Evolutionary conservation across 768 basidiomycete species (phyloP).

Genomic region (Ephemerocybe angulata): DNA sequence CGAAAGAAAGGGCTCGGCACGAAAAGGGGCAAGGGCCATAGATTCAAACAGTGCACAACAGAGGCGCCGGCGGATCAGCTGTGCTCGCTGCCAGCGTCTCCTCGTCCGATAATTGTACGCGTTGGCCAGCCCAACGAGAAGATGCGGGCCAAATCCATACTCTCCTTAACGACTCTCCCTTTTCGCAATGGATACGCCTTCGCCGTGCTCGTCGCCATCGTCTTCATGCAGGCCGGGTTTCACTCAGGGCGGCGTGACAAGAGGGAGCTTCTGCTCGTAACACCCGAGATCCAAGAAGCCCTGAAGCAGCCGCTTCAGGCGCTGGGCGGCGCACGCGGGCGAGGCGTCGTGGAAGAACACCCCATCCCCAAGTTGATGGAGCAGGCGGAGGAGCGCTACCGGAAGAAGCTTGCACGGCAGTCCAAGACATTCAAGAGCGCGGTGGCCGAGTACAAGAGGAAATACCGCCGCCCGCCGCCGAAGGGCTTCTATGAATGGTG

Average conservation of each 20-base stretch:
- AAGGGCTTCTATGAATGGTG: slow-evolving; percentile 85
- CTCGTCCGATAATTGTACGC: too few species aligned
- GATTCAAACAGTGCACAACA: too few species aligned
- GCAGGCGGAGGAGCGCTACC: slow-evolving; percentile 64
- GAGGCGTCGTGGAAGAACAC: slow-evolving; percentile 34
- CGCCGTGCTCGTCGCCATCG: slow-evolving; percentile 36
- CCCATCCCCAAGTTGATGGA: slow-evolving; percentile 78
- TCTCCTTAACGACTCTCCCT: slow-evolving; percentile 5
- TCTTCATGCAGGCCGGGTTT: slow-evolving; percentile 51
- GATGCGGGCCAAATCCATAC: slow-evolving; percentile 6
- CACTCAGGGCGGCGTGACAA: slow-evolving; percentile 27
- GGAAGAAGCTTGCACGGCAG: slow-evolving; percentile 57
- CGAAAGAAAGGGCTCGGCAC: too few species aligned
- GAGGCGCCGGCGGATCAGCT: too few species aligned
- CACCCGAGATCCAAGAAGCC: background rate
- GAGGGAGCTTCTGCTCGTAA: background rate
- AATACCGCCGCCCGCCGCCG: slow-evolving; percentile 73
- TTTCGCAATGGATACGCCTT: slow-evolving; percentile 36
- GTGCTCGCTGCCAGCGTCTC: too few species aligned
- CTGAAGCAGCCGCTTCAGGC: background rate
- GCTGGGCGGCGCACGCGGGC: background rate
- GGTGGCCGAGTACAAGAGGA: slow-evolving; percentile 66
- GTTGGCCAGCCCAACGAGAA: too few species aligned
- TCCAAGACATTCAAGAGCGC: slow-evolving; percentile 70
- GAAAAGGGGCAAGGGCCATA: too few species aligned